Base-by-base conservation (phyloP, 148 eudicot genomes). In the Fallopia convolvulus region DNA sequence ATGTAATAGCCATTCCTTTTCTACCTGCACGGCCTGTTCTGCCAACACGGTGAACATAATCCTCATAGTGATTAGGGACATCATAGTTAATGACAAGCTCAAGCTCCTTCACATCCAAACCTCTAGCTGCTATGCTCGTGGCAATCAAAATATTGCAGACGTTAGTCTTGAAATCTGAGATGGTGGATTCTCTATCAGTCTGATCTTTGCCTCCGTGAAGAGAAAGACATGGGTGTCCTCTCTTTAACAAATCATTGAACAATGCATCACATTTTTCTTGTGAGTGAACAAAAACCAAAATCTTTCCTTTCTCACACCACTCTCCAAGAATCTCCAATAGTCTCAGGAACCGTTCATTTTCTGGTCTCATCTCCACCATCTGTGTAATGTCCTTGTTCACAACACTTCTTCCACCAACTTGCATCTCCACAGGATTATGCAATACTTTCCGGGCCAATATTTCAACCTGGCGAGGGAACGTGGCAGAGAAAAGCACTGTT, bases 381-480 rank as follows among this genome's bases (percentile, higher is more conserved):
- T 91, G 97, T 71, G 93, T 76, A 79, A 91, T 91, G 85, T 91
- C 97, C 77, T 86, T 90, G 85, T 91, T 91, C 66, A 91, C 97
- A 74, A 91, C 93, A 86, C 97, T 91, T 77, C 93, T 83, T 21
- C 97, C 97, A 78, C 97, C 97, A 52, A 91, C 97, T 83, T 91
- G 93, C 68, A 91, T 85, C 74, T 90, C 92, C 78, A 91, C 91
- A 1, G 97, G 97, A 78, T 84, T 90, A 74, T 84, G 85, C 77
- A 91, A 77, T 41, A 91, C 93, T 80, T 91, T 89, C 40, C 89
- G 83, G 5, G 97, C 97, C 88, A 91, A 80, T 70, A 88, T 81
- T 76, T 91, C 97, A 77, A 91, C 97, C 81, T 90, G 93, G 8
- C 93, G 93, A 42, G 97, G 97, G 75, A 91, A 91, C 60, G 97